Evolutionary conservation across 306 rosid genomes (phyloP), one percentile per base, ranked within the genome.

Genomic region (Vicia faba): DNA sequence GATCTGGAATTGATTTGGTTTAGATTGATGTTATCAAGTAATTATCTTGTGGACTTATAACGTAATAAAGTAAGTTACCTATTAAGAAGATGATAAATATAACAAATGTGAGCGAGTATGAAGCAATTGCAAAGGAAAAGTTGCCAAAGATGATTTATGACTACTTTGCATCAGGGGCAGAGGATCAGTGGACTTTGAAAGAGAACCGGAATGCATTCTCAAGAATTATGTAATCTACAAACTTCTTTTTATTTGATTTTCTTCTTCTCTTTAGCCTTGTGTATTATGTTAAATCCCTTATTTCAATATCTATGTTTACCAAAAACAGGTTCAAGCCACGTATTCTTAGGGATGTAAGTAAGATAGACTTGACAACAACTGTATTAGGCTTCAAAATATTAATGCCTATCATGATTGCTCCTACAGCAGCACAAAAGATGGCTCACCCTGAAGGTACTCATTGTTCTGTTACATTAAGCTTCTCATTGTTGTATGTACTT

Each of bases 151-250:
- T 88, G 97, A 55, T 95, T 6, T 95, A 74, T 55, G 99, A 95
- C 67, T 95, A 88, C 85, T 95, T 83, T 43, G 95, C 97, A 73
- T 95, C 96, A 46, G 97, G 99, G 25, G 96, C 99, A 20, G 96
- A 88, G 78, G 99, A 95, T 67, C 88, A 90, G 66, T 95, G 99
- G 99, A 88, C 95, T 68, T 85, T 95, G 38, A 75, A 58, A 75
- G 96, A 95, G 77, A 95, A 95, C 62, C 61, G 86, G 51, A 83
- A 70, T 57, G 97, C 99, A 14, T 95, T 95, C 84, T 85, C 97
- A 61, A 82, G 95, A 70, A 95, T 95, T 81, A 65, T 88, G 99
- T 95, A 79, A 75, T 81, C 46, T 33, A 18, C 82, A 3, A 55
- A 55, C 59, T 53, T 11, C 0, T 53, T 46, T 46, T 66, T 36